Conservation (phyloP, 345 rosid genomes). For the Salix arbutifolia region DNA sequence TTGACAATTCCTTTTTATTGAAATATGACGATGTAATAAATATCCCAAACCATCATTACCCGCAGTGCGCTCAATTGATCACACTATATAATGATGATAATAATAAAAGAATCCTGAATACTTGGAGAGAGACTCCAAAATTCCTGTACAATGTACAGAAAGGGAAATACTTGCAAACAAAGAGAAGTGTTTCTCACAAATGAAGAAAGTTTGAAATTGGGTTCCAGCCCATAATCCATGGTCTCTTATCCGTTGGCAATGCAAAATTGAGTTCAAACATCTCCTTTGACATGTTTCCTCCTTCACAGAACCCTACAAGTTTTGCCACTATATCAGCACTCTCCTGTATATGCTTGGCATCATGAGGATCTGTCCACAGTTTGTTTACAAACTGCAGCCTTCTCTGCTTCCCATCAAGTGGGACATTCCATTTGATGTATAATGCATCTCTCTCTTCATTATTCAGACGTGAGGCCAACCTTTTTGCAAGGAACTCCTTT, state of each 20-base stretch:
- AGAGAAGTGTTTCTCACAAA: conserved; percentile 30
- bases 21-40: conserved; percentile 2
- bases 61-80: conserved; percentile 3
- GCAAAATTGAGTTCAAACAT: conserved; percentile 99
- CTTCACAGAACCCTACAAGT: conserved; percentile 85
- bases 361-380: conserved; percentile 92
- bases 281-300: conserved; percentile 87
- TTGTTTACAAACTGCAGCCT: conserved; percentile 84
- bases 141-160: conserved; percentile 33
- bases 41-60: conserved; percentile 4
- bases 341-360: conserved; percentile 75
- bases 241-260: conserved; percentile 73
- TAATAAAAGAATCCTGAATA: conserved; percentile 2
- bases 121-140: conserved; percentile 34
- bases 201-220: conserved; percentile 79
- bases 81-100: background rate
- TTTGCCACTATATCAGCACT: conserved; percentile 95
- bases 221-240: conserved; percentile 94
- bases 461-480: conserved; percentile 64
- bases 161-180: conserved; percentile 20
- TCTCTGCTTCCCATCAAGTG: conserved; percentile 95
- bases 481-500: conserved; percentile 88
- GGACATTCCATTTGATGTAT: conserved; percentile 87
- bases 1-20: conserved; percentile 4
- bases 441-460: conserved; percentile 76